A percentile compares a stretch with the other conserved stretches of the same genome.
phyloP scores from a whole-genome alignment of 2,329 filamentous ascomycete genomes.

The Eutypa lata region DNA sequence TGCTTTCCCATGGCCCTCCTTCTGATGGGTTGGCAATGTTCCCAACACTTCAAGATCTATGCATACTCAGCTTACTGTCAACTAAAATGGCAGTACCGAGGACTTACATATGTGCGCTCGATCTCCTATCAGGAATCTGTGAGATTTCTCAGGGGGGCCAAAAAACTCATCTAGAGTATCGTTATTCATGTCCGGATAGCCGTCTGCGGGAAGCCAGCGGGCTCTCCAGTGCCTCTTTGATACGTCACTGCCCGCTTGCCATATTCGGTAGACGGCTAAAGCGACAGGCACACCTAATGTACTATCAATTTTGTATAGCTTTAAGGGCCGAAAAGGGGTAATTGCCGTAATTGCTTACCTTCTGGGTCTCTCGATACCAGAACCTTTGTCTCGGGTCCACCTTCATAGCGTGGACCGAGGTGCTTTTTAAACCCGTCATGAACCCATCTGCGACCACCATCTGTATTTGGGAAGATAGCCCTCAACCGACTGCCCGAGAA shows the following conservation, averaged over 20 bases:
- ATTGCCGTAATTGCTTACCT: neutral
- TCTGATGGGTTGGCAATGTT: constrained; percentile 6
- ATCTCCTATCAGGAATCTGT: neutral
- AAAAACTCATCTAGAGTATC: neutral
- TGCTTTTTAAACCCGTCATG: neutral
- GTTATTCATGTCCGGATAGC: neutral
- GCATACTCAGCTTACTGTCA: neutral
- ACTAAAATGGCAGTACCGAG: neutral
- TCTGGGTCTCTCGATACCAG: neutral
- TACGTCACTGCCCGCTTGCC: neutral
- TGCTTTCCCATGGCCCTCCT: constrained; percentile 9
- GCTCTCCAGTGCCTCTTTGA: neutral
- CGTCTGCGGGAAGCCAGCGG: neutral
- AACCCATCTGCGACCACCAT: neutral
- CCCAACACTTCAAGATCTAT: constrained; percentile 11
- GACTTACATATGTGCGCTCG: neutral
- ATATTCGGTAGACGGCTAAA: neutral
- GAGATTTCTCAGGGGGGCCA: neutral
- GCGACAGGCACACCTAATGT: neutral
- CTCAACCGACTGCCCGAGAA: neutral
- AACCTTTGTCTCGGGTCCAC: neutral
- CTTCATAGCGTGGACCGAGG: neutral
- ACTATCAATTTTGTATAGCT: neutral
- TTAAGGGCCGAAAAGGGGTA: neutral
- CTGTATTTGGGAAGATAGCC: neutral